These are phyloP conservation scores for Pyrenochaeta sp. DNA, from an alignment of 2,329 filamentous ascomycete genomes.

Conservation along the genomic window DNA sequence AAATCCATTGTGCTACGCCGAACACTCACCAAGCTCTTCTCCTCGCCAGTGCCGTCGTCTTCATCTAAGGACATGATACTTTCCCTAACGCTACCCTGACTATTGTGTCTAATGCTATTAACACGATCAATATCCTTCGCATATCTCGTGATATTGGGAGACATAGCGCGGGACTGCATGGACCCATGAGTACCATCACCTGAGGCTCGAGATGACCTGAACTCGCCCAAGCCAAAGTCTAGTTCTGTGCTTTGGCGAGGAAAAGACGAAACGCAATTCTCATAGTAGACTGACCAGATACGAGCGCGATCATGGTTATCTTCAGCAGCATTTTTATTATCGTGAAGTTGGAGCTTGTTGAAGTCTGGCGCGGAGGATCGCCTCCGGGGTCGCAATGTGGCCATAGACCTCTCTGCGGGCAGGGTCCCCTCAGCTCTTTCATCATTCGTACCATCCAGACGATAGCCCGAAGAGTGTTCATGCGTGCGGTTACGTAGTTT, in stretches of 20 bases:
- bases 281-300: constrained; percentile 46
- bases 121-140: constrained; percentile 30
- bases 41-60: constrained; percentile 23
- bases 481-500: background rate
- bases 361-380: constrained; percentile 33
- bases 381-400: constrained; percentile 32
- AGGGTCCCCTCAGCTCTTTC: constrained; percentile 17
- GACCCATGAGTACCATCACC: constrained; percentile 24
- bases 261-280: constrained; percentile 39
- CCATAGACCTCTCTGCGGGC: constrained; percentile 28
- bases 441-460: constrained; percentile 7
- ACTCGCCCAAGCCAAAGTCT: constrained; percentile 20
- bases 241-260: constrained; percentile 32
- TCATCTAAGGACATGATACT: constrained; percentile 20
- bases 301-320: constrained; percentile 32
- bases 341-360: constrained; percentile 10
- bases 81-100: constrained; percentile 20
- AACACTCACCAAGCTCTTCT: constrained; percentile 42
- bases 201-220: constrained; percentile 20
- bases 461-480: background rate
- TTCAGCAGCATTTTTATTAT: constrained; percentile 17
- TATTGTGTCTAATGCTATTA: constrained; percentile 28
- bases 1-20: constrained; percentile 52
- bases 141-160: constrained; percentile 18
- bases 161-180: constrained; percentile 21